Conservation (phyloP, 345 rosid genomes). For the Sonneratia caseolaris region DNA sequence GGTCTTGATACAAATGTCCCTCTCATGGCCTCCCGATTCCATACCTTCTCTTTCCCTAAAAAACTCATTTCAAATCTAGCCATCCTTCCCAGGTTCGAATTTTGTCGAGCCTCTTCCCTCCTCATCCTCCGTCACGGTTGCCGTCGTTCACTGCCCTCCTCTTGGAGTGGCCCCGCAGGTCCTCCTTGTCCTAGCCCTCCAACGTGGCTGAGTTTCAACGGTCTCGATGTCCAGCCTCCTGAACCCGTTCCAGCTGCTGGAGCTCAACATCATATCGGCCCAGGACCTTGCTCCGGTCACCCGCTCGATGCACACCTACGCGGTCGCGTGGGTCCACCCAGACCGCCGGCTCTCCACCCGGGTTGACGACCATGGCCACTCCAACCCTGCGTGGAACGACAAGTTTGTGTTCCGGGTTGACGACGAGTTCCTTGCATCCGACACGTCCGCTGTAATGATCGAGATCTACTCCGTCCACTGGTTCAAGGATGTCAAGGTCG, state of each 20-base stretch:
- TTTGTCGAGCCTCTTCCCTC: neutral
- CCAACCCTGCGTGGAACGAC: slow-evolving; percentile 87
- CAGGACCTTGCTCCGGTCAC: slow-evolving; percentile 55
- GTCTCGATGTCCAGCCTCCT: slow-evolving; percentile 20
- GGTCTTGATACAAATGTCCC: neutral
- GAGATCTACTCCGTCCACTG: slow-evolving; percentile 70
- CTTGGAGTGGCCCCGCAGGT: neutral
- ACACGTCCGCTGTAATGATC: slow-evolving; percentile 71
- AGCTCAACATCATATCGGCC: slow-evolving; percentile 68
- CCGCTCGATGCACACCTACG: slow-evolving; percentile 70
- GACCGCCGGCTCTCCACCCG: slow-evolving; percentile 70
- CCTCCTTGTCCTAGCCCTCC: neutral
- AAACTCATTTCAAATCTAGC: too few species aligned
- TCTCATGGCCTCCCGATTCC: neutral
- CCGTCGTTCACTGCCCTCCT: neutral
- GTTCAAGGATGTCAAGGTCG: slow-evolving; percentile 78
- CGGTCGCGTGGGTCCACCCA: slow-evolving; percentile 74
- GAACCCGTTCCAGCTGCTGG: slow-evolving; percentile 60
- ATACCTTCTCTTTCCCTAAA: too few species aligned
- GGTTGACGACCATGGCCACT: slow-evolving; percentile 39
- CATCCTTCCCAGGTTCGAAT: too few species aligned
- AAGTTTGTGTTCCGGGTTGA: slow-evolving; percentile 79
- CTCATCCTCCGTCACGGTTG: neutral
- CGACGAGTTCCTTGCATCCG: slow-evolving; percentile 50
- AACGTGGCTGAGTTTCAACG: neutral